phyloP scores from a whole-genome alignment of 768 basidiomycete species.

The Gloeostereum incarnatum region DNA sequence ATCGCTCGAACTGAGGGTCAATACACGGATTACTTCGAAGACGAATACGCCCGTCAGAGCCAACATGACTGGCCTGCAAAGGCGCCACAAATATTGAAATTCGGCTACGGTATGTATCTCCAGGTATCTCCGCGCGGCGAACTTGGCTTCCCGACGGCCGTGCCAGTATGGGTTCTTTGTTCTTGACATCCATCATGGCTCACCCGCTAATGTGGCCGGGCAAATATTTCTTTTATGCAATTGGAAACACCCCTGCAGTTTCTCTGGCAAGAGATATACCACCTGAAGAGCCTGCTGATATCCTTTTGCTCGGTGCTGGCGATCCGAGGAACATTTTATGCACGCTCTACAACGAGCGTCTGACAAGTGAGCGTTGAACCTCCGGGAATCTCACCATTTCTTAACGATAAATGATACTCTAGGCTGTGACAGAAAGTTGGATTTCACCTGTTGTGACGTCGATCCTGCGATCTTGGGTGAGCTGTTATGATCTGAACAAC shows the following conservation, averaged over 20 bases:
- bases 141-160: too few species aligned
- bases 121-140: too few species aligned
- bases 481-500: neutral
- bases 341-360: slow-evolving; percentile 14
- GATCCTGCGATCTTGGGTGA: slow-evolving; percentile 16
- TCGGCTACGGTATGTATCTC: too few species aligned
- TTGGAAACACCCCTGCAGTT: slow-evolving; percentile 31
- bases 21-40: too few species aligned
- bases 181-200: too few species aligned
- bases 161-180: too few species aligned
- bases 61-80: too few species aligned
- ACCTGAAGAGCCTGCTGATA: slow-evolving; percentile 20
- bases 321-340: slow-evolving; percentile 30
- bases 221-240: slow-evolving; percentile 25
- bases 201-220: slow-evolving; percentile 12
- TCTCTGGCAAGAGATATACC: slow-evolving; percentile 22
- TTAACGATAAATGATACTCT: neutral
- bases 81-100: too few species aligned
- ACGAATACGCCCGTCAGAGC: too few species aligned
- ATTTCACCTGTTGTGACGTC: slow-evolving; percentile 18
- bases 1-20: too few species aligned
- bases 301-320: slow-evolving; percentile 27
- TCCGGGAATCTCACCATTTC: neutral
- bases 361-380: neutral
- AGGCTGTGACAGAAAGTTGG: slow-evolving; percentile 8